These are phyloP conservation scores for Fomitopsis palustris DNA, from an alignment of 1,284 basidiomycete species.

Conservation along the genomic window DNA sequence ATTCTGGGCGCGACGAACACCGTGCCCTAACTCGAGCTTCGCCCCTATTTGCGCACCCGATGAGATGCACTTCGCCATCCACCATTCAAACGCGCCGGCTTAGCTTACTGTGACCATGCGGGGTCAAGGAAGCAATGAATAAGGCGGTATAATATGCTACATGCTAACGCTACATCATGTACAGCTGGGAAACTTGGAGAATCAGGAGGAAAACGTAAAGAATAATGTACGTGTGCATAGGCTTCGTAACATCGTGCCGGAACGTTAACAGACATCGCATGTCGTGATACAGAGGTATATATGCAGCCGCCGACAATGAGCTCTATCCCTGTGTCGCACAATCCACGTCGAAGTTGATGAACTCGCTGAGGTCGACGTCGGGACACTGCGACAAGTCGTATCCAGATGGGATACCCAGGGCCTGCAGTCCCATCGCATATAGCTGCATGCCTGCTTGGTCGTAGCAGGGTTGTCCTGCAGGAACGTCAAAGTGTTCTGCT, in stretches of 20 bases:
- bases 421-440: conserved; percentile 20
- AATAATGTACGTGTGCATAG: background rate
- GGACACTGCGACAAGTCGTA: conserved; percentile 12
- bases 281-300: background rate
- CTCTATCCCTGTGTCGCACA: background rate
- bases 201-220: background rate
- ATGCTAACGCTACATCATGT: background rate
- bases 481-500: background rate
- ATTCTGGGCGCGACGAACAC: no score
- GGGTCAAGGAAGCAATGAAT: background rate
- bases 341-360: conserved; percentile 12
- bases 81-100: no score
- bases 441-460: conserved; percentile 16
- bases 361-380: conserved; percentile 16
- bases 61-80: no score
- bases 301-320: background rate
- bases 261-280: background rate
- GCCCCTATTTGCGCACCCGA: no score
- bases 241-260: background rate
- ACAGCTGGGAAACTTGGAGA: background rate
- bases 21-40: no score
- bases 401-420: conserved; percentile 13
- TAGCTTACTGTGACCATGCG: no score
- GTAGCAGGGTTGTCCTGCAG: conserved; percentile 7
- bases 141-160: background rate